Conservation (phyloP, 2,329 filamentous ascomycete species). For the Fusarium decemcellulare region DNA sequence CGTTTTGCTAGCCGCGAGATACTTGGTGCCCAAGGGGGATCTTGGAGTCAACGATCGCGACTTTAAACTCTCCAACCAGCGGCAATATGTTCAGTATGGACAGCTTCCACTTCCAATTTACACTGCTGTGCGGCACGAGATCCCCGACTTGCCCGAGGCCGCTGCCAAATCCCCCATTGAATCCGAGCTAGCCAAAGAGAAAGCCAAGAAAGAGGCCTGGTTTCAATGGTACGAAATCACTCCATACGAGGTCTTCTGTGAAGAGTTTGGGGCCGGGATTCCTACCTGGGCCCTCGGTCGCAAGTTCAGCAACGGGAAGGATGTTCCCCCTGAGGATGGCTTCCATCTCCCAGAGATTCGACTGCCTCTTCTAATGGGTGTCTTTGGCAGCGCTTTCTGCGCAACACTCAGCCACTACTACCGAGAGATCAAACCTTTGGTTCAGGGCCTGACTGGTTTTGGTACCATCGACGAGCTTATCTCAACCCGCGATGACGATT, state of each 20-base stretch:
- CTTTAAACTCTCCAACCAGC: slow-evolving; percentile 92
- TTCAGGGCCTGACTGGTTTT: slow-evolving; percentile 83
- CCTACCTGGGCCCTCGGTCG: slow-evolving; percentile 95
- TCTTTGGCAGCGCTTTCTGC: slow-evolving; percentile 98
- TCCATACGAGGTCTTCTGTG: slow-evolving; percentile 95
- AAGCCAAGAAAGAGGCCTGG: slow-evolving; percentile 79
- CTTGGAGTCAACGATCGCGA: slow-evolving; percentile 80
- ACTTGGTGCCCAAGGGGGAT: slow-evolving; percentile 88
- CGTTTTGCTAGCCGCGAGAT: slow-evolving; percentile 83
- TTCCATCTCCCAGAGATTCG: slow-evolving; percentile 86
- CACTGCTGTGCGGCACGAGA: slow-evolving; percentile 95
- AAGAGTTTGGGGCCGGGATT: slow-evolving; percentile 92
- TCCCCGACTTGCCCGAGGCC: slow-evolving; percentile 73
- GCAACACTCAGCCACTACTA: slow-evolving; percentile 97
- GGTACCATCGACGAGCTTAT: slow-evolving; percentile 85
- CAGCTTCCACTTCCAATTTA: slow-evolving; percentile 94
- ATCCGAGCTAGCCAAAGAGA: slow-evolving; percentile 55
- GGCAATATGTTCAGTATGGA: slow-evolving; percentile 81
- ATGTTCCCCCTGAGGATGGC: slow-evolving; percentile 69
- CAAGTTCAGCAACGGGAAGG: slow-evolving; percentile 78
- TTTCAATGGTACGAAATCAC: slow-evolving; percentile 99
- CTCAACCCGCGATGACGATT: slow-evolving; percentile 83
- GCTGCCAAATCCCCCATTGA: slow-evolving; percentile 44
- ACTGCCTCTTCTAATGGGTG: slow-evolving; percentile 87
- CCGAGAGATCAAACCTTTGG: slow-evolving; percentile 87